A percentile compares a stretch with the other conserved stretches of the same genome.
phyloP scores from a whole-genome alignment of 495 filamentous ascomycete species.

The Delitschia confertaspora region DNA sequence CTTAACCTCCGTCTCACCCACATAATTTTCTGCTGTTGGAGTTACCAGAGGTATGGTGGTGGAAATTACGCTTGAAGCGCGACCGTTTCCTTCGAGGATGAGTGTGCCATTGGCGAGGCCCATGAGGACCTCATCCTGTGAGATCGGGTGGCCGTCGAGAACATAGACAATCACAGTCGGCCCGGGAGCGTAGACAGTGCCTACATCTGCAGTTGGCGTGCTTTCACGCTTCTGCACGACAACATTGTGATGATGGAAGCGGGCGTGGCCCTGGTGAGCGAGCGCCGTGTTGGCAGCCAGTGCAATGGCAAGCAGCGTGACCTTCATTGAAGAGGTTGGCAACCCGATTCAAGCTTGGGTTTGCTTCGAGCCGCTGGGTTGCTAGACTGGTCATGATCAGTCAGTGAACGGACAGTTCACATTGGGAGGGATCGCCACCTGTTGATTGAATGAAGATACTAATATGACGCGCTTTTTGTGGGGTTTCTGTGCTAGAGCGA shows the following conservation, averaged over 20 bases:
- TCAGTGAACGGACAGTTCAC: not conserved
- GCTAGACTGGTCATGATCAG: not conserved
- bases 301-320: not conserved
- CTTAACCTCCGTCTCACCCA: too few species aligned
- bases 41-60: not conserved
- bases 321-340: not conserved
- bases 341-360: not conserved
- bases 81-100: constrained; percentile 26
- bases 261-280: not conserved
- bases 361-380: not conserved
- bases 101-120: constrained; percentile 36
- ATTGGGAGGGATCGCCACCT: not conserved
- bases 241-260: constrained; percentile 32
- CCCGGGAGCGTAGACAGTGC: constrained; percentile 23
- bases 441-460: not conserved
- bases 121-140: constrained; percentile 30
- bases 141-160: constrained; percentile 32
- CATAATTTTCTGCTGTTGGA: constrained; percentile 4
- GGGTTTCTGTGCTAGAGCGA: not conserved
- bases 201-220: constrained; percentile 15
- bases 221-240: constrained; percentile 29
- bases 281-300: not conserved
- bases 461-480: not conserved
- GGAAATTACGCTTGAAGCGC: constrained; percentile 5
- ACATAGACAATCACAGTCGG: constrained; percentile 33